Evolutionary conservation across 495 filamentous ascomycete genomes (phyloP).

Genomic region (Eremomyces bilateralis): DNA sequence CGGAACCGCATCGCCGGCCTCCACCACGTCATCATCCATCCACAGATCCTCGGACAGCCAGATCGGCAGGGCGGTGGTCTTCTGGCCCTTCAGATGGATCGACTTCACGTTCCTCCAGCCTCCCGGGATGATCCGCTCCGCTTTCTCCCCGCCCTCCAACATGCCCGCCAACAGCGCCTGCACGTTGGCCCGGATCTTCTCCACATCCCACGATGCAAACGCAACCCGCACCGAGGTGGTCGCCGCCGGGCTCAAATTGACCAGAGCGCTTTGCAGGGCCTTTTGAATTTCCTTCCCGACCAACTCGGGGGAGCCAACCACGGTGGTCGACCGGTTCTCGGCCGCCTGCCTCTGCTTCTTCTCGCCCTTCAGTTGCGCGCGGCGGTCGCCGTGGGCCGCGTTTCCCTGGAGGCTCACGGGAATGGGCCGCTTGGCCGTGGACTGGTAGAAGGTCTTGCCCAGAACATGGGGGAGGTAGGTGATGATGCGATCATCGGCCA

Average conservation of each 20-base stretch:
- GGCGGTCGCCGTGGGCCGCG: too few relatives aligned
- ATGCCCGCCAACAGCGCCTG: conserved; percentile 43
- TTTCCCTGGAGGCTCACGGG: conserved; percentile 34
- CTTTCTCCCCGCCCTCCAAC: conserved; percentile 33
- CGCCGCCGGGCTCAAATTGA: conserved; percentile 40
- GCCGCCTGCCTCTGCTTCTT: conserved; percentile 29
- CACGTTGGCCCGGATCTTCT: conserved; percentile 63
- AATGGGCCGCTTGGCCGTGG: conserved; percentile 59
- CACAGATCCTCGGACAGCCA: conserved; percentile 85
- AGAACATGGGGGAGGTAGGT: conserved; percentile 53
- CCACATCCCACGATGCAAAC: conserved; percentile 43
- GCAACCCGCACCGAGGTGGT: conserved; percentile 27
- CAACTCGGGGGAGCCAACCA: conserved; percentile 23
- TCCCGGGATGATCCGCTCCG: conserved; percentile 50
- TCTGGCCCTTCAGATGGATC: conserved; percentile 72
- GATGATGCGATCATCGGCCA: conserved; percentile 67
- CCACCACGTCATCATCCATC: conserved; percentile 58
- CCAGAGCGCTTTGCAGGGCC: conserved; percentile 43
- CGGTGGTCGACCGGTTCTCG: conserved; percentile 36
- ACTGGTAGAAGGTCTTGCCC: conserved; percentile 73
- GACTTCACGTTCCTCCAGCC: conserved; percentile 67
- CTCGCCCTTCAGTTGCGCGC: conserved; percentile 10
- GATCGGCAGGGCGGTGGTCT: conserved; percentile 69
- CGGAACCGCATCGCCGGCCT: conserved; percentile 29
- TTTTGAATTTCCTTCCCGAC: conserved; percentile 51